phyloP scores from a whole-genome alignment of 2,329 filamentous ascomycete species.

The Daldinia eschscholtzii region DNA sequence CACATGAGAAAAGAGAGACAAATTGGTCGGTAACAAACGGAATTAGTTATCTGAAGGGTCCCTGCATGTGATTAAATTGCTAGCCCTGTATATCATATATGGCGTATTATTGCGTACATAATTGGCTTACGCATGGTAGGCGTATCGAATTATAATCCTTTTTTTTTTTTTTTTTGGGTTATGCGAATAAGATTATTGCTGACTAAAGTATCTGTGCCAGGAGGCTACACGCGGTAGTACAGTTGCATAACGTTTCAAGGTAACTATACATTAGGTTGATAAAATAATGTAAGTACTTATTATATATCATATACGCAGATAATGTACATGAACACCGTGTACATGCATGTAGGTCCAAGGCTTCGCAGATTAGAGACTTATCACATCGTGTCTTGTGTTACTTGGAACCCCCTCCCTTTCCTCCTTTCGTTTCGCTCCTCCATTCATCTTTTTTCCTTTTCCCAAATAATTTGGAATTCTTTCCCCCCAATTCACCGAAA shows the following conservation, averaged over 20 bases:
- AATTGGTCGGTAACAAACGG: not conserved
- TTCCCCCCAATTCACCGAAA: conserved; percentile 25
- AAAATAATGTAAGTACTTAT: not conserved
- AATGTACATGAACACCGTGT: not conserved
- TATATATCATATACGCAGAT: not conserved
- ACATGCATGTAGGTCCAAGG: not conserved
- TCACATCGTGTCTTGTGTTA: not conserved
- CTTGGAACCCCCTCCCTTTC: not conserved
- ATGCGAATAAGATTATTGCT: not conserved
- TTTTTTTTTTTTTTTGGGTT: not conserved
- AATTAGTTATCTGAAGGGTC: not conserved
- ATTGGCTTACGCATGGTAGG: not conserved
- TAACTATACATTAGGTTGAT: not conserved
- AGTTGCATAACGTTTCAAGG: not conserved
- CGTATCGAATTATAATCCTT: not conserved
- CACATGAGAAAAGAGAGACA: not conserved
- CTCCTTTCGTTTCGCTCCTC: not conserved
- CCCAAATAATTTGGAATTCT: not conserved
- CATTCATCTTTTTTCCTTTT: not conserved
- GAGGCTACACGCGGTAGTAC: not conserved
- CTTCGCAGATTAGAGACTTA: not conserved
- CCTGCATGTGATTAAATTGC: conserved; percentile 5
- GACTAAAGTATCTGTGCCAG: not conserved
- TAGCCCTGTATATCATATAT: conserved; percentile 6
- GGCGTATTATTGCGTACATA: not conserved